Conservation (phyloP, 306 rosid genomes). For the Lathyrus aphaca region DNA sequence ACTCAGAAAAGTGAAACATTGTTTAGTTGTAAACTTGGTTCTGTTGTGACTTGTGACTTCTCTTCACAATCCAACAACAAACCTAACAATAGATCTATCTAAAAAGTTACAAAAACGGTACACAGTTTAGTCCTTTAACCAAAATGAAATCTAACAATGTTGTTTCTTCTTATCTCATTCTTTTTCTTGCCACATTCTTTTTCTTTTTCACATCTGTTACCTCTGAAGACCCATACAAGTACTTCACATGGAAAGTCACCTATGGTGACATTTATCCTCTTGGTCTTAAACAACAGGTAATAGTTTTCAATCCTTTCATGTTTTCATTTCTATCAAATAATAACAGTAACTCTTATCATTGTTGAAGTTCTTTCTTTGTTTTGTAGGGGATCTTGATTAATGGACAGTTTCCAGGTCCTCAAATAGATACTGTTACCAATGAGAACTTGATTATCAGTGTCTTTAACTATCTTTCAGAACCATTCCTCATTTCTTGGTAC, state of each 20-base stretch:
- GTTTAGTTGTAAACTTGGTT: conserved; percentile 14
- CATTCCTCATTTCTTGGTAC: conserved; percentile 91
- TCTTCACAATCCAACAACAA: conserved; percentile 3
- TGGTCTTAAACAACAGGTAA: conserved; percentile 90
- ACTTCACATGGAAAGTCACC: conserved; percentile 87
- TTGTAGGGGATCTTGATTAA: conserved; percentile 93
- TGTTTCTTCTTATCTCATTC: conserved; percentile 42
- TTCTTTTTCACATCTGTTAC: conserved; percentile 45
- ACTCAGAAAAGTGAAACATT: conserved; percentile 22
- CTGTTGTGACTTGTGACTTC: conserved; percentile 10
- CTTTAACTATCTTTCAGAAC: conserved; percentile 76
- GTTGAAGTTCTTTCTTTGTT: not conserved
- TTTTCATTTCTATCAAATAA: not conserved
- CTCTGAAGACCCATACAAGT: conserved; percentile 81
- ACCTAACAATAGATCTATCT: not conserved
- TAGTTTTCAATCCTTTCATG: not conserved
- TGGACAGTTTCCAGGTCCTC: conserved; percentile 98
- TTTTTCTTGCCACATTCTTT: conserved; percentile 34
- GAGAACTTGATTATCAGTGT: conserved; percentile 86
- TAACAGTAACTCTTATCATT: conserved; percentile 2
- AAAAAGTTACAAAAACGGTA: not conserved
- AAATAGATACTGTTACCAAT: conserved; percentile 93
- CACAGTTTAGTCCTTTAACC: conserved; percentile 10
- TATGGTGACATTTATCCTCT: conserved; percentile 88
- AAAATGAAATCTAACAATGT: conserved; percentile 36